phyloP scores from a whole-genome alignment of 2,329 filamentous ascomycete genomes.

The Aurifilum marmelostoma region DNA sequence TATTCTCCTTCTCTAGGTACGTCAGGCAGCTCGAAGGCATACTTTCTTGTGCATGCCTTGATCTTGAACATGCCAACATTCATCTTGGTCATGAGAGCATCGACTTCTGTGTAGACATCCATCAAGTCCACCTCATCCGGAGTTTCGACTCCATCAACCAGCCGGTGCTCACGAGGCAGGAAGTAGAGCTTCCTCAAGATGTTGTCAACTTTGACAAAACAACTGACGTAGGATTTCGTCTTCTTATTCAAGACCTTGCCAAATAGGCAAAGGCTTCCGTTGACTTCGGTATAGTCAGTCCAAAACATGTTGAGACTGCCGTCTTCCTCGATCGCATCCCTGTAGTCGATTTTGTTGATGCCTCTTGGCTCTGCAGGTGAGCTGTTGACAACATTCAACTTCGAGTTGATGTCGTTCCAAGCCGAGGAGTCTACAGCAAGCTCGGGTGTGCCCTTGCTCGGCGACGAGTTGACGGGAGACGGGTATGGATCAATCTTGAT shows the following conservation, averaged over 20 bases:
- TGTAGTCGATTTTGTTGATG: constrained; percentile 80
- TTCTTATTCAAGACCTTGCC: constrained; percentile 94
- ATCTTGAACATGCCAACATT: constrained; percentile 90
- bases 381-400: constrained; percentile 82
- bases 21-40: constrained; percentile 88
- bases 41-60: constrained; percentile 86
- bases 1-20: constrained; percentile 91
- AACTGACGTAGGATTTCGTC: constrained; percentile 78
- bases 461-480: constrained; percentile 77
- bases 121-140: constrained; percentile 81
- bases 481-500: constrained; percentile 70
- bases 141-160: constrained; percentile 66
- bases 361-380: constrained; percentile 64
- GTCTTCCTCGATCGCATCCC: constrained; percentile 90
- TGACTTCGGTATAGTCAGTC: constrained; percentile 93
- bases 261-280: constrained; percentile 89
- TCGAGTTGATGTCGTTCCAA: constrained; percentile 87
- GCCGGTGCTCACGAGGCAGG: constrained; percentile 71
- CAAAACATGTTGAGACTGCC: constrained; percentile 94
- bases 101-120: constrained; percentile 89
- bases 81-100: constrained; percentile 83
- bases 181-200: constrained; percentile 92
- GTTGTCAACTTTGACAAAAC: constrained; percentile 95
- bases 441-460: constrained; percentile 58
- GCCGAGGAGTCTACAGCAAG: constrained; percentile 74